Evolutionary conservation across 2,329 filamentous ascomycete genomes (phyloP).

Genomic region (Pseudopithomyces chartarum): DNA sequence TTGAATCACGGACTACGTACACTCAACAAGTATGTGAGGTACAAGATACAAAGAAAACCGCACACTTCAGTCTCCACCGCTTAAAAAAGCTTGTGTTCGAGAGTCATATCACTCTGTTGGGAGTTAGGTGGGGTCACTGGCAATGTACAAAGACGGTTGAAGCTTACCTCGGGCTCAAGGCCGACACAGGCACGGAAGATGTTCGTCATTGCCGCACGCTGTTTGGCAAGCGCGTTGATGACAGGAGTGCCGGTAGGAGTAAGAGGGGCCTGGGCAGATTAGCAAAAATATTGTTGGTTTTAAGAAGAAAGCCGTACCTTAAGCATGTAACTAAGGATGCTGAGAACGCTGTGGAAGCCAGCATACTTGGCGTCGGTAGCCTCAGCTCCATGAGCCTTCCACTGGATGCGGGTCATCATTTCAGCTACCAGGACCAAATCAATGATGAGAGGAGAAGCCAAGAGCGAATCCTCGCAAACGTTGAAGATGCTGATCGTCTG

Average conservation of each 20-base stretch:
- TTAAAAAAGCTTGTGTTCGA: constrained; percentile 94
- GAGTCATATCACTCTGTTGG: constrained; percentile 68
- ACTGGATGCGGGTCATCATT: constrained; percentile 98
- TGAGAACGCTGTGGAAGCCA: constrained; percentile 96
- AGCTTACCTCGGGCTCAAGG: constrained; percentile 76
- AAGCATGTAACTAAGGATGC: constrained; percentile 98
- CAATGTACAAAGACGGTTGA: neutral
- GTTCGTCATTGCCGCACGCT: constrained; percentile 92
- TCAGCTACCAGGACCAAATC: constrained; percentile 91
- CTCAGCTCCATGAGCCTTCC: constrained; percentile 67
- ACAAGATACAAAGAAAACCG: neutral
- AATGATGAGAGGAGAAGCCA: constrained; percentile 96
- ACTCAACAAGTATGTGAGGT: neutral
- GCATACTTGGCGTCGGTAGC: constrained; percentile 71
- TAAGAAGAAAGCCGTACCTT: constrained; percentile 53
- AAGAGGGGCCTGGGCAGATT: constrained; percentile 71
- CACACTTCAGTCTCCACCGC: neutral
- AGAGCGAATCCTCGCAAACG: constrained; percentile 96
- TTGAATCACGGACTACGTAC: constrained; percentile 3
- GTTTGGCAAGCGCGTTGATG: constrained; percentile 93
- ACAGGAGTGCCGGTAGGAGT: constrained; percentile 95
- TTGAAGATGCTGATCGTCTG: constrained; percentile 99
- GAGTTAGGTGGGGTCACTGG: neutral
- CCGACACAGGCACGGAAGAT: constrained; percentile 98
- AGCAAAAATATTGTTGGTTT: constrained; percentile 7